These are phyloP conservation scores for Pseudoperonospora humuli DNA, from an alignment of 352 stramenopile genomes.

Conservation along the genomic window DNA sequence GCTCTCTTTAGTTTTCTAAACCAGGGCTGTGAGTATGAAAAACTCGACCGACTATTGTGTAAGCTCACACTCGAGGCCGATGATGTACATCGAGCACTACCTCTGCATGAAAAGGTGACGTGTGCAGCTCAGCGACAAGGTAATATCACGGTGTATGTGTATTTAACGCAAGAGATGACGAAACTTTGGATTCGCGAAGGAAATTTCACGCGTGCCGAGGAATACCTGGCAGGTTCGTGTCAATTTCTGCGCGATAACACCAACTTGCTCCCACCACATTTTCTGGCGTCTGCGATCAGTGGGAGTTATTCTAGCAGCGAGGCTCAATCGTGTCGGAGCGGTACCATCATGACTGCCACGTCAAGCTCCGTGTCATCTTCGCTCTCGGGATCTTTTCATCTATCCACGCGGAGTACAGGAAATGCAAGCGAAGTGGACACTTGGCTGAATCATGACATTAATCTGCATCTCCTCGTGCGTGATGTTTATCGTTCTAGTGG, in stretches of 20 bases:
- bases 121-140: constrained; percentile 52
- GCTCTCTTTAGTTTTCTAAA: constrained; percentile 60
- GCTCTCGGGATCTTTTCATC: constrained; percentile 42
- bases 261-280: constrained; percentile 54
- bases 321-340: constrained; percentile 41
- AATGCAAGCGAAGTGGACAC: constrained; percentile 68
- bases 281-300: constrained; percentile 39
- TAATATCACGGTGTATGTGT: constrained; percentile 84
- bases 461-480: constrained; percentile 70
- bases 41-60: constrained; percentile 64
- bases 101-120: constrained; percentile 76
- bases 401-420: constrained; percentile 39
- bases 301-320: constrained; percentile 52
- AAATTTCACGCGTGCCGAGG: constrained; percentile 65
- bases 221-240: constrained; percentile 55
- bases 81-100: constrained; percentile 63
- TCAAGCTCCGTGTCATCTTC: constrained; percentile 66
- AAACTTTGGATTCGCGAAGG: constrained; percentile 75
- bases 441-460: constrained; percentile 79
- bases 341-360: constrained; percentile 59
- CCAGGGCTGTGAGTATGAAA: constrained; percentile 65
- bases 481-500: constrained; percentile 75
- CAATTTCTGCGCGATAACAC: constrained; percentile 64
- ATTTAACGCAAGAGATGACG: constrained; percentile 71
- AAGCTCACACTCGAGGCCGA: constrained; percentile 68